Base-by-base conservation (phyloP, 2,329 filamentous ascomycete genomes). In the Cladosporium cucumerinum region DNA sequence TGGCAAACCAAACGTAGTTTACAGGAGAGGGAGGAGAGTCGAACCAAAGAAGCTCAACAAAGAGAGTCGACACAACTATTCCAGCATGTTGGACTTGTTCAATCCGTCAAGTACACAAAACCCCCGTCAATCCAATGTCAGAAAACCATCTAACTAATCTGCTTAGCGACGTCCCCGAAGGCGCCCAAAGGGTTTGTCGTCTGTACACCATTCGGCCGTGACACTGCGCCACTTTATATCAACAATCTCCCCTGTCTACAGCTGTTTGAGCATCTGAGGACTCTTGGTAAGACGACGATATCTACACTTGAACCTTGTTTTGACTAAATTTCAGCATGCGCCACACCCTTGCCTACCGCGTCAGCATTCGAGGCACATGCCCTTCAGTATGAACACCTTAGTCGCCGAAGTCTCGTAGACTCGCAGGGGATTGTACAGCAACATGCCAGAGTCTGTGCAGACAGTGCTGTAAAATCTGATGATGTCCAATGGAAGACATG, bases 181-280 rank as follows among this genome's bases (percentile, higher is more conserved):
- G 34, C 51, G 1, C 51, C 51, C 6, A 11, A 30, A 30, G 51
- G n/a, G 12, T 54, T 54, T 28, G 25, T n/a, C 25, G 28, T 54
- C 26, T 54, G 51, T 32, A 54, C 51, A n/a, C 51, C 51, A n/a
- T 58, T 58, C 32, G 18, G 55, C 55, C 23, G 12, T 25, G 21
- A 43, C 32, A 14, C 23, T 39, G 5, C 55, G 16, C n/a, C 32
- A 26, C 16, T 14, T 3, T 46, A 58, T 39, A 26, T 28, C 36
- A 46, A 46, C 55, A 58, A 58, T 46, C 55, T 58, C 5, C 55
- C 55, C n/a, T 43, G 55, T 58, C 55, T 58, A 7, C 32, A 26
- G 34, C 26, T 58, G 34, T 58, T 58, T 21, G 21, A 58, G 12
- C 34, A 58, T 23, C 23, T 58, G 32, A 21, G 23, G 5, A 57